Evolutionary conservation across 179 eudicot genomes (phyloP).

Genomic region (Drosera spatulata): DNA sequence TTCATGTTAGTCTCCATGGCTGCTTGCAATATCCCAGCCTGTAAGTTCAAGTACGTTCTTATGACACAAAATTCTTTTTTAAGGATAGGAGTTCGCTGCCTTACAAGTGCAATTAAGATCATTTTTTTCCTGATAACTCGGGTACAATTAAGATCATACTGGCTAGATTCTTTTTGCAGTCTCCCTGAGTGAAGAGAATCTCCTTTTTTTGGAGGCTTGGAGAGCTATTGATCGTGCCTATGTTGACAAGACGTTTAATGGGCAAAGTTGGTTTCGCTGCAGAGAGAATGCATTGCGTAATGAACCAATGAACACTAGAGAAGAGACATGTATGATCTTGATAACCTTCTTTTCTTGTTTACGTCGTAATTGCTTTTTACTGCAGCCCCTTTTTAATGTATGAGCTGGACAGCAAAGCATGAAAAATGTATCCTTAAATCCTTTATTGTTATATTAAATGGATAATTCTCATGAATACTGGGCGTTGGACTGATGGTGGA

Average conservation of each 20-base stretch:
- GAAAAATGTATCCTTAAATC: too few species aligned
- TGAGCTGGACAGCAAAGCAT: too few species aligned
- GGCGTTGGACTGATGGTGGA: too few species aligned
- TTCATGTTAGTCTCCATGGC: slow-evolving; percentile 48
- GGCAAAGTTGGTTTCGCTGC: slow-evolving; percentile 97
- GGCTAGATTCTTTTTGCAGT: slow-evolving; percentile 26
- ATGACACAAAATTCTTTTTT: neutral
- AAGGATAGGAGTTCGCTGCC: neutral
- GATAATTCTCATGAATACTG: too few species aligned
- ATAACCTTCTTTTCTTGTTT: neutral
- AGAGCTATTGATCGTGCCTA: slow-evolving; percentile 92
- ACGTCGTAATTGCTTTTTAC: neutral
- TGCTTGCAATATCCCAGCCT: slow-evolving; percentile 46
- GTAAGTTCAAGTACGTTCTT: slow-evolving; percentile 37
- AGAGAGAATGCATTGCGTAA: slow-evolving; percentile 81
- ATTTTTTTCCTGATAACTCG: neutral
- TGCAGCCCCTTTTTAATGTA: too few species aligned
- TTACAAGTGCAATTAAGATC: too few species aligned
- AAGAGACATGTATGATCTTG: slow-evolving; percentile 65
- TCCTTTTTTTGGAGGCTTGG: slow-evolving; percentile 94
- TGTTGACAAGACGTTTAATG: slow-evolving; percentile 89
- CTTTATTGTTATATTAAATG: too few species aligned
- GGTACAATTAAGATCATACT: neutral
- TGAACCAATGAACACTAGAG: slow-evolving; percentile 89
- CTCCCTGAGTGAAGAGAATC: slow-evolving; percentile 89